phyloP scores from a whole-genome alignment of 768 basidiomycete species.

The Dacryopinax primogenitus region DNA sequence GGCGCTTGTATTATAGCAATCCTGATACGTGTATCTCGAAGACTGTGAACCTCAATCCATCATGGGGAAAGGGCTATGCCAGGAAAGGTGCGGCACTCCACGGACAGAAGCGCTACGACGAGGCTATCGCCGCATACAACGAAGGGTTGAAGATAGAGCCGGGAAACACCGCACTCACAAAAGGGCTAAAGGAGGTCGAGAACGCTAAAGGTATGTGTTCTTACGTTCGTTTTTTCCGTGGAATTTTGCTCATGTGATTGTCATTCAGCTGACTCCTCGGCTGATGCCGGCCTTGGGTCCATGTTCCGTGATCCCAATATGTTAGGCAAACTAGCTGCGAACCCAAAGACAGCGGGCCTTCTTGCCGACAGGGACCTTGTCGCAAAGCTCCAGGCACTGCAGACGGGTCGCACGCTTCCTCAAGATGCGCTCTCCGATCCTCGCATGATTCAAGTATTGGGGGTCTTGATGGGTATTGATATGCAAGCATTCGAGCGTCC shows the following conservation, averaged over 20 bases:
- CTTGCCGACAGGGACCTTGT: slow-evolving; percentile 74
- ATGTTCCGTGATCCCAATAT: slow-evolving; percentile 78
- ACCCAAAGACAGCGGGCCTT: slow-evolving; percentile 75
- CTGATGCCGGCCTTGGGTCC: slow-evolving; percentile 49
- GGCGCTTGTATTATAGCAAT: background rate
- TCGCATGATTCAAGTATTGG: slow-evolving; percentile 79
- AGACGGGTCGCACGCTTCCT: slow-evolving; percentile 18
- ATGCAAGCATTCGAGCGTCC: slow-evolving; percentile 73
- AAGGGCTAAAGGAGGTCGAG: slow-evolving; percentile 79
- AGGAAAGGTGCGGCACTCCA: slow-evolving; percentile 90
- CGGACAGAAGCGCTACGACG: slow-evolving; percentile 61
- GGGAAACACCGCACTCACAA: slow-evolving; percentile 61
- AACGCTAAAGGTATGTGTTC: slow-evolving; percentile 56
- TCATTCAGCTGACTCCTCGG: slow-evolving; percentile 24
- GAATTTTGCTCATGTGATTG: background rate
- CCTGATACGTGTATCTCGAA: background rate
- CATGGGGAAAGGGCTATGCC: slow-evolving; percentile 82
- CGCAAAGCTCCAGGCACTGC: slow-evolving; percentile 35
- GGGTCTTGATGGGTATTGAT: slow-evolving; percentile 86
- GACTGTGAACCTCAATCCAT: slow-evolving; percentile 52
- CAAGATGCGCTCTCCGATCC: slow-evolving; percentile 57
- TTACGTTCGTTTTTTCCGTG: background rate
- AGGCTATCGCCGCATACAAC: slow-evolving; percentile 76
- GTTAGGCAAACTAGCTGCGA: slow-evolving; percentile 67
- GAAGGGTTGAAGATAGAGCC: slow-evolving; percentile 66